Percentiles rank a stretch among this genome's conserved stretches.
These are phyloP conservation scores for Penicillium sp. DNA, from an alignment of 2,329 filamentous ascomycete genomes.

Conservation along the genomic window DNA sequence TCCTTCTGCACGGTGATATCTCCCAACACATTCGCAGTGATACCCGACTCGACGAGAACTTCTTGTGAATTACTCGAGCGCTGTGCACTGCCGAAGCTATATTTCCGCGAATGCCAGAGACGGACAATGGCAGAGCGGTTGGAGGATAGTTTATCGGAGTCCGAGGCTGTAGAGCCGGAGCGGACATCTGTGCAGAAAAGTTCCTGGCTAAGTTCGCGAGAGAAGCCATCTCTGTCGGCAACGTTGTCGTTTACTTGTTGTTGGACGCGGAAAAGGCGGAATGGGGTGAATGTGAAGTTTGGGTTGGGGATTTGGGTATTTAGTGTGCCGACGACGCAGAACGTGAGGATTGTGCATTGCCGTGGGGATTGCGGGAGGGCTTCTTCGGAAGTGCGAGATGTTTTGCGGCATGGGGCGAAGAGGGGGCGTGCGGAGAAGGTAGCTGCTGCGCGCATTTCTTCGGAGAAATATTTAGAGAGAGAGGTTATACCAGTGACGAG, in stretches of 20 bases:
- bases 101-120: slow-evolving; percentile 24
- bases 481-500: slow-evolving; percentile 43
- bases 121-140: slow-evolving; percentile 19
- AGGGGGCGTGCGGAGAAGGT: slow-evolving; percentile 40
- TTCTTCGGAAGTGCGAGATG: slow-evolving; percentile 27
- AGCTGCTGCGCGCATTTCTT: slow-evolving; percentile 33
- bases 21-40: slow-evolving; percentile 38
- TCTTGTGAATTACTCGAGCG: slow-evolving; percentile 21
- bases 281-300: slow-evolving; percentile 59
- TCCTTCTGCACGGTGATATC: slow-evolving; percentile 65
- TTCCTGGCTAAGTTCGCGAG: slow-evolving; percentile 61
- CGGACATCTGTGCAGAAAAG: slow-evolving; percentile 48
- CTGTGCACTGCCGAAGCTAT: not conserved
- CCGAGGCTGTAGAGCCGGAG: slow-evolving; percentile 22
- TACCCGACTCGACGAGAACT: slow-evolving; percentile 16
- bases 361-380: slow-evolving; percentile 18
- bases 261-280: slow-evolving; percentile 65
- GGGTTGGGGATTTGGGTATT: slow-evolving; percentile 54
- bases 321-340: slow-evolving; percentile 63
- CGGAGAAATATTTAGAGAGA: slow-evolving; percentile 45
- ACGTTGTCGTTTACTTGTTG: slow-evolving; percentile 61
- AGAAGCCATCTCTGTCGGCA: slow-evolving; percentile 59
- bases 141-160: slow-evolving; percentile 23
- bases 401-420: slow-evolving; percentile 35
- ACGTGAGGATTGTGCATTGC: slow-evolving; percentile 50